phyloP scores from a whole-genome alignment of 1,284 basidiomycete genomes.

The Athelia psychrophila region DNA sequence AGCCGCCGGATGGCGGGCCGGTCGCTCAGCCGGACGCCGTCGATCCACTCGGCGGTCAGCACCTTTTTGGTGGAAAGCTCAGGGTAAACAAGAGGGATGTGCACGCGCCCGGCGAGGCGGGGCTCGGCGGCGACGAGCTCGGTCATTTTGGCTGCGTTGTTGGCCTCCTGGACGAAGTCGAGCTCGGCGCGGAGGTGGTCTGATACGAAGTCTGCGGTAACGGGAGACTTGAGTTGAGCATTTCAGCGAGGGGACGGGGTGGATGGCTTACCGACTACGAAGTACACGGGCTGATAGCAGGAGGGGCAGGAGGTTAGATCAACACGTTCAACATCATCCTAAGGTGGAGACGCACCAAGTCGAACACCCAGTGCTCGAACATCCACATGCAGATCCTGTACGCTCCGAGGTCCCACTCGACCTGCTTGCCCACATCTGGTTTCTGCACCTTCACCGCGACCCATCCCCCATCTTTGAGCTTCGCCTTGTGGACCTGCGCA shows the following conservation, averaged over 20 bases:
- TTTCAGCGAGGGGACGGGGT: not conserved
- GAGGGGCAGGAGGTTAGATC: not conserved
- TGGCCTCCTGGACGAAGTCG: slow-evolving; percentile 74
- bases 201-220: slow-evolving; percentile 66
- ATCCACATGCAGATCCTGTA: slow-evolving; percentile 71
- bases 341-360: slow-evolving; percentile 35
- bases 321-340: not conserved
- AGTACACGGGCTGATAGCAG: slow-evolving; percentile 54
- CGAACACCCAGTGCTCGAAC: slow-evolving; percentile 72
- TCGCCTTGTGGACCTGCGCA: slow-evolving; percentile 85
- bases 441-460: slow-evolving; percentile 89
- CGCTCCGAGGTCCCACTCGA: slow-evolving; percentile 77
- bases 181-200: slow-evolving; percentile 81
- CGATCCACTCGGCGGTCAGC: slow-evolving; percentile 88
- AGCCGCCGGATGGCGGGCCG: slow-evolving; percentile 49
- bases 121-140: slow-evolving; percentile 62
- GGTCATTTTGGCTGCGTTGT: slow-evolving; percentile 62
- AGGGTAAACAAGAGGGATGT: slow-evolving; percentile 78
- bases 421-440: slow-evolving; percentile 81
- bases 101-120: slow-evolving; percentile 63
- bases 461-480: slow-evolving; percentile 71
- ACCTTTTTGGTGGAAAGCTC: slow-evolving; percentile 74
- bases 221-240: not conserved
- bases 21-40: slow-evolving; percentile 78
- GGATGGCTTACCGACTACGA: slow-evolving; percentile 56